A percentile compares a stretch with the other conserved stretches of the same genome.
Conservation (phyloP, 345 rosid species). For the Eucalyptus sp. region DNA sequence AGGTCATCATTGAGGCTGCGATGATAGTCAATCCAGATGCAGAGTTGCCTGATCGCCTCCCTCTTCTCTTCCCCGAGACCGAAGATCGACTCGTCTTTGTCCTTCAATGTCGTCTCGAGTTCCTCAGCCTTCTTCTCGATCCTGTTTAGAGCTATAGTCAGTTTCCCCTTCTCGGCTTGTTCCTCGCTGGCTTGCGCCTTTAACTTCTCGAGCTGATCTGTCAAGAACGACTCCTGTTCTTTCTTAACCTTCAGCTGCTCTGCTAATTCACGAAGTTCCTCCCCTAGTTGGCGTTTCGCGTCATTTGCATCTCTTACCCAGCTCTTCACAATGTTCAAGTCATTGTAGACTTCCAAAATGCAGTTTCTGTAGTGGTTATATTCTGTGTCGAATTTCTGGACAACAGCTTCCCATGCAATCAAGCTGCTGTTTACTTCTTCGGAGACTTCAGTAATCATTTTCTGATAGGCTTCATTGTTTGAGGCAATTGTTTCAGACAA, state of each 20-base stretch:
- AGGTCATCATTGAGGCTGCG: constrained; percentile 43
- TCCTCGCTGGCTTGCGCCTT: constrained; percentile 30
- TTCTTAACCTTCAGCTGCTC: constrained; percentile 21
- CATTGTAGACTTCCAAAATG: constrained; percentile 21
- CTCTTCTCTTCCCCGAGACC: constrained; percentile 69
- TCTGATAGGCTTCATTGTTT: constrained; percentile 9
- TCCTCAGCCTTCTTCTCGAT: constrained; percentile 21
- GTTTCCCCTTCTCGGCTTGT: constrained; percentile 37
- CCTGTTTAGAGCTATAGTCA: constrained; percentile 12
- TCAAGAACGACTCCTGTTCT: constrained; percentile 16
- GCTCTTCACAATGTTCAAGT: constrained; percentile 29
- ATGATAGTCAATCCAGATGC: constrained; percentile 77
- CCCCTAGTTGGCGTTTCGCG: constrained; percentile 17
- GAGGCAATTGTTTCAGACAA: constrained; percentile 23
- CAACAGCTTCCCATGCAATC: constrained; percentile 21
- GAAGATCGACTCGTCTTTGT: constrained; percentile 31
- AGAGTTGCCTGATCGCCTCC: constrained; percentile 94
- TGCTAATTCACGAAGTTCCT: constrained; percentile 13
- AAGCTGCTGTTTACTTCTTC: constrained; percentile 20
- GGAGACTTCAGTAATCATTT: constrained; percentile 30
- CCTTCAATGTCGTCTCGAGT: constrained; percentile 27
- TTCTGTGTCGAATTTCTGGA: constrained; percentile 28
- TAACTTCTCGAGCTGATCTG: constrained; percentile 24
- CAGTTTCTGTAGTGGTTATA: constrained; percentile 15
- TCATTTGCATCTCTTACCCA: constrained; percentile 27